phyloP scores from a whole-genome alignment of 2,329 filamentous ascomycete species.

The Exophiala lecanii-corni region DNA sequence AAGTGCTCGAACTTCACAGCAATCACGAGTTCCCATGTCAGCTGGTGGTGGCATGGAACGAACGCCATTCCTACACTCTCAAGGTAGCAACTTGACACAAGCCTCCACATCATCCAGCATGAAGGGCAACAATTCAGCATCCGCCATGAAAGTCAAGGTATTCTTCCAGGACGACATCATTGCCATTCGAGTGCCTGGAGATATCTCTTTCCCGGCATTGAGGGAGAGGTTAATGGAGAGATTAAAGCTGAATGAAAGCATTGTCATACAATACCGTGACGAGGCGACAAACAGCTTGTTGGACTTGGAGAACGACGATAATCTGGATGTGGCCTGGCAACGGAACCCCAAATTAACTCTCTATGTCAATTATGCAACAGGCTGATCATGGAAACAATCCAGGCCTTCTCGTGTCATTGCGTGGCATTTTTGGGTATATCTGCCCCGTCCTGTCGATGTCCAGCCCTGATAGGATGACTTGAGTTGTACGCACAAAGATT shows the following conservation, averaged over 20 bases:
- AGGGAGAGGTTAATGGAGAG: conserved; percentile 81
- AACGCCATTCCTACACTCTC: conserved; percentile 36
- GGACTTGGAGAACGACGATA: conserved; percentile 70
- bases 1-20: conserved; percentile 35
- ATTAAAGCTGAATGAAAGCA: conserved; percentile 67
- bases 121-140: conserved; percentile 22
- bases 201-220: conserved; percentile 72
- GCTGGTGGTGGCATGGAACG: conserved; percentile 31
- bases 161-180: conserved; percentile 90
- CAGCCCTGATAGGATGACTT: no score
- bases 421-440: not conserved
- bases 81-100: conserved; percentile 52
- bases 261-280: conserved; percentile 81
- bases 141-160: conserved; percentile 86
- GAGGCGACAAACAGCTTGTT: conserved; percentile 72
- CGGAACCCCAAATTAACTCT: conserved; percentile 84
- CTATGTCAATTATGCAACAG: conserved; percentile 17
- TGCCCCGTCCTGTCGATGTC: no score
- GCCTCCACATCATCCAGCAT: conserved; percentile 35
- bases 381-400: no score
- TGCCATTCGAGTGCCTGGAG: conserved; percentile 78
- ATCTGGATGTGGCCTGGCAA: conserved; percentile 73
- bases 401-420: not conserved
- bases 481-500: no score
- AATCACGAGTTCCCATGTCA: conserved; percentile 31